Evolutionary conservation across 164 flowering plant species (phyloP), one percentile per base, ranked within the genome.

Genomic region (Macadamia integrifolia): DNA sequence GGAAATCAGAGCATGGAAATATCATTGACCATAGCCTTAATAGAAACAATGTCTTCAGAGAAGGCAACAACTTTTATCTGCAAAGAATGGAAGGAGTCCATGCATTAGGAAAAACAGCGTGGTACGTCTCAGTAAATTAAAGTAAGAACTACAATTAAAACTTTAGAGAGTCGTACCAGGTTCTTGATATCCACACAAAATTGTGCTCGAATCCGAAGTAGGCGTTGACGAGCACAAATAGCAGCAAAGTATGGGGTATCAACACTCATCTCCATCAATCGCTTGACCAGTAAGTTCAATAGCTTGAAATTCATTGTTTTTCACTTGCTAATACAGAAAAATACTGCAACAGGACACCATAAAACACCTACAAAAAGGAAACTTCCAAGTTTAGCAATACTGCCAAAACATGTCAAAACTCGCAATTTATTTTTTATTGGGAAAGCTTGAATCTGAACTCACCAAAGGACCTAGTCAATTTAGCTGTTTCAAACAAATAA

Each of bases 1-100:
- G 94, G 66, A 85, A 92, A 78, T 95, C 98, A 35, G 99, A 90
- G 80, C 98, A 95, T 52, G 99, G 97, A 75, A 85, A 95, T 71
- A 86, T 84, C 90, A 88, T 80, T 40, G 92, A 88, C 97, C 97
- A 95, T n/a, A 95, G 83, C 79, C 96, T 85, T 76, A 92, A 78
- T 44, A 95, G 87, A 67, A 80, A 77, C 66, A 92, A 69, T 13
- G 97, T 92, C 76, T 95, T 95, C 75, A 84, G 66, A 62, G 96
- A 86, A 62, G 98, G 97, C 99, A 95, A 71, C 89, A 80, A 68
- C 87, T 83, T 59, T 69, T 82, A 61, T 84, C 99, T 92, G 86
- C 70, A 75, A 52, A 53, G 29, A 72, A 40, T 60, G 44, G 49
- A 62, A 60, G 28, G 62, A 11, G 57, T 59, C 9, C n/a, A 65